These are phyloP conservation scores for Tagetes erecta DNA, from an alignment of 129 eudicot genomes.

Conservation along the genomic window DNA sequence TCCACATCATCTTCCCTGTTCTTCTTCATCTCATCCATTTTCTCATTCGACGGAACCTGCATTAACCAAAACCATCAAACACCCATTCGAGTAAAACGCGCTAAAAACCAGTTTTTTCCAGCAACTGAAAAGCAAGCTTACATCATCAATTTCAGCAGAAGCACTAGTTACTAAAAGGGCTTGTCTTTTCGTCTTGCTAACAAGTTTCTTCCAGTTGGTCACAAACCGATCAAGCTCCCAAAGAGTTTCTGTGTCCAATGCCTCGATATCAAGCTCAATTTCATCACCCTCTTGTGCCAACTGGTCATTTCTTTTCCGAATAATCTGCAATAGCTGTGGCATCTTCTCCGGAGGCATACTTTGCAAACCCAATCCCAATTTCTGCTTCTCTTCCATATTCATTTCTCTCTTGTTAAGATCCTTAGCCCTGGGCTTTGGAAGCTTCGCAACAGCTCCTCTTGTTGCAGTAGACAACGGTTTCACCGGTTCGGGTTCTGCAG, in stretches of 20 bases:
- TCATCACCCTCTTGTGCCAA: slow-evolving; percentile 92
- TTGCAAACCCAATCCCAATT: slow-evolving; percentile 74
- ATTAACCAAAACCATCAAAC: slow-evolving; percentile 4
- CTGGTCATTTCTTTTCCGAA: slow-evolving; percentile 66
- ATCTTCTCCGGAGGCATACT: slow-evolving; percentile 87
- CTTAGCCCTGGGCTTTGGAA: slow-evolving; percentile 86
- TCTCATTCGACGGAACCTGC: slow-evolving; percentile 53
- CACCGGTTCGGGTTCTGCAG: slow-evolving; percentile 39
- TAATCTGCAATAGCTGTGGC: slow-evolving; percentile 87
- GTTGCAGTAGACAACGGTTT: slow-evolving; percentile 33
- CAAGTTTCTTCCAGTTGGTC: slow-evolving; percentile 88
- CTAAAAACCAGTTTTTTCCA: neutral
- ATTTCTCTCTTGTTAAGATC: slow-evolving; percentile 81
- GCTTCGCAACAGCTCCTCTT: slow-evolving; percentile 38
- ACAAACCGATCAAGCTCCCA: slow-evolving; percentile 96
- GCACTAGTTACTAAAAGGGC: slow-evolving; percentile 52
- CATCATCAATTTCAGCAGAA: slow-evolving; percentile 55
- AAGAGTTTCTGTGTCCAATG: slow-evolving; percentile 76
- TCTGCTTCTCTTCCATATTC: slow-evolving; percentile 91
- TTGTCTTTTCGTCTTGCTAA: slow-evolving; percentile 78
- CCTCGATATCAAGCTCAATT: slow-evolving; percentile 92
- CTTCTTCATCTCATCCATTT: slow-evolving; percentile 44
- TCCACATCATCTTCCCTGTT: slow-evolving; percentile 81
- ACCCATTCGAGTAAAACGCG: neutral
- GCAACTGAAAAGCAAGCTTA: slow-evolving; percentile 14